Base-by-base conservation (phyloP, 2,329 filamentous ascomycete species). In the Cladophialophora exuberans region DNA sequence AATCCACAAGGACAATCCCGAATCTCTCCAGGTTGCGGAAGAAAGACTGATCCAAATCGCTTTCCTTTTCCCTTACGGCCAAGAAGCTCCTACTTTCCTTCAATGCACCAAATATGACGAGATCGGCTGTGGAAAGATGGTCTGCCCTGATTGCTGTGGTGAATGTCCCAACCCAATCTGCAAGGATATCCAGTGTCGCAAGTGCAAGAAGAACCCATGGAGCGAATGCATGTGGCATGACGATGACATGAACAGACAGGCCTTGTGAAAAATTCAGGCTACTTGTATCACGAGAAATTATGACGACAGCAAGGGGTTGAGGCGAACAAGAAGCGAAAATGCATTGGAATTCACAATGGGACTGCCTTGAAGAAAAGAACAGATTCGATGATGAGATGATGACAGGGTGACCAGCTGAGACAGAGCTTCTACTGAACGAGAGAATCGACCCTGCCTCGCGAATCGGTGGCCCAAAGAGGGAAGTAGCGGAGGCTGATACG, bases 101-200 rank as follows among this genome's bases (percentile, higher is more conserved):
- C 58, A 64, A 52, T 74, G 72, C 56, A 68, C 66, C 3, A 46
- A 54, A 11, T 52, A 52, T 35, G 54, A 52, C 20, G 49, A 57
- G 42, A 64, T 63, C 31, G 67, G 64, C 9, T 72, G 66, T 57
- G 69, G 63, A 41, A 61, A 63, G 42, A 62, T 64, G 54, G 66
- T 72, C 10, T 73, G 70, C 52, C 65, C 69, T 1, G 57, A 64
- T 23, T 73, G 69, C 56, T 71, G 68, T 57, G 69, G 70, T 7
- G 56, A 64, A 13, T 74, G 72, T 54, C 68, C 69, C 3, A 62
- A 63, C 25, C 58, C 63, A 22, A 56, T 66, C 22, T 73, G 72
- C 52, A 56, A 56, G 17, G 68, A 72, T 56, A 62, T 70, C 18
- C 65, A 69, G 45, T 73, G 70, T 59, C 67, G 64, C 62, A 65